Conservation (phyloP, 106 monocot species). For the Iris macrosiphon region DNA sequence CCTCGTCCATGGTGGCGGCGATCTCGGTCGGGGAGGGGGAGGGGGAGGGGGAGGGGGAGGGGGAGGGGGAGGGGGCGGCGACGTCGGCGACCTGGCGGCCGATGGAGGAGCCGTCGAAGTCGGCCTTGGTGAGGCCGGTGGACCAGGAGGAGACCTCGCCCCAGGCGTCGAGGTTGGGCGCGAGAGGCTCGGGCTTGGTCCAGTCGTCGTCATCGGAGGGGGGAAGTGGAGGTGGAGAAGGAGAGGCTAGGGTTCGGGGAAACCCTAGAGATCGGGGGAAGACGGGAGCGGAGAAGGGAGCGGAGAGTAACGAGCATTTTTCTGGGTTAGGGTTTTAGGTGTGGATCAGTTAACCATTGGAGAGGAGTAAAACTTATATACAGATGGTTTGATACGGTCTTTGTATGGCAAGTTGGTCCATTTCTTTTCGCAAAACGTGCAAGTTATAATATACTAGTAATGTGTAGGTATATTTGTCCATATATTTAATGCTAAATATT, state of each 20-base stretch:
- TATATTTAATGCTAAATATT: too few relatives aligned
- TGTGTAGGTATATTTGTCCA: too few relatives aligned
- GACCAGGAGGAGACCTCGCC: conserved; percentile 75
- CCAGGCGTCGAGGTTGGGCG: conserved; percentile 50
- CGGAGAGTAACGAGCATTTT: conserved; percentile 6
- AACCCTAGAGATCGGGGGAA: not conserved
- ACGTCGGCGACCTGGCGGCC: conserved; percentile 25
- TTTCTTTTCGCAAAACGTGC: too few relatives aligned
- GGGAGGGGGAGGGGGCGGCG: not conserved
- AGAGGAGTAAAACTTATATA: too few relatives aligned
- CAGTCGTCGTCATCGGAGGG: conserved; percentile 9
- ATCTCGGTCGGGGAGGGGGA: conserved; percentile 3
- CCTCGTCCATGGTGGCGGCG: conserved; percentile 36
- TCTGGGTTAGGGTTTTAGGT: too few relatives aligned
- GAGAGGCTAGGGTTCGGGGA: not conserved
- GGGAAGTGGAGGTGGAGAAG: conserved; percentile 19
- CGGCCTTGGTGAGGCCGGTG: conserved; percentile 64
- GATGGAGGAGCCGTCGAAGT: conserved; percentile 65
- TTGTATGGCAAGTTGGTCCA: too few relatives aligned
- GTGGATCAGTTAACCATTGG: too few relatives aligned
- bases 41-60: not conserved
- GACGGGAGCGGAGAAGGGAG: conserved; percentile 14
- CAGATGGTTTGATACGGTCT: too few relatives aligned
- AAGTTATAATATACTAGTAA: too few relatives aligned
- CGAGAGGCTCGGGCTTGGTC: not conserved